phyloP scores from a whole-genome alignment of 768 basidiomycete genomes.

The Lactarius sanguifluus region DNA sequence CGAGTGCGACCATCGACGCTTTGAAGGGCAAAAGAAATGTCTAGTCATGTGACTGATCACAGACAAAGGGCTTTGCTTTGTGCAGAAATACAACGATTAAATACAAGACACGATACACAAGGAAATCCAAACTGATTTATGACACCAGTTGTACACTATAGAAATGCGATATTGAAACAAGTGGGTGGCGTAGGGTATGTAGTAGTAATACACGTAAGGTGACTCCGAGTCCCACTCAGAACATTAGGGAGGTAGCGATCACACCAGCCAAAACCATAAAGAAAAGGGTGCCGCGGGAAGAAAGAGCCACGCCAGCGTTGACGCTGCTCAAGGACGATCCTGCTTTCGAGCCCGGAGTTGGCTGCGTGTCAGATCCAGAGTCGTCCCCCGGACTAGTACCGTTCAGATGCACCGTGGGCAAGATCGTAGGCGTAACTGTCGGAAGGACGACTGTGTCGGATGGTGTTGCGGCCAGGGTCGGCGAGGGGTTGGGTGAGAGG shows the following conservation, averaged over 20 bases:
- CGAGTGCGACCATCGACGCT: constrained; percentile 27
- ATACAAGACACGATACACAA: not conserved
- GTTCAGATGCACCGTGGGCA: not conserved
- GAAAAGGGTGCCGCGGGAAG: not conserved
- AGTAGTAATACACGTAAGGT: not conserved
- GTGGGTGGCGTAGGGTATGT: not conserved
- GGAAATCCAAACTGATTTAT: not conserved
- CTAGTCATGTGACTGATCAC: not conserved
- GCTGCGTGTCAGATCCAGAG: not conserved
- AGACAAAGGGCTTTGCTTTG: not conserved
- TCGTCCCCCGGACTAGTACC: not conserved
- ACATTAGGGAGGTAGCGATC: not conserved
- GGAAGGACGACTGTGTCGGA: not conserved
- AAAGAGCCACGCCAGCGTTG: constrained; percentile 21
- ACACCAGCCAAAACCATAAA: not conserved
- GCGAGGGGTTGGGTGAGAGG: not conserved
- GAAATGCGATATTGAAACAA: not conserved
- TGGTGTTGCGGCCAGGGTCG: not conserved
- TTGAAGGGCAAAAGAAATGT: not conserved
- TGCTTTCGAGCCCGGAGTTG: not conserved
- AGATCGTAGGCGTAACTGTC: not conserved
- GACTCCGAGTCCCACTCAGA: constrained; percentile 5
- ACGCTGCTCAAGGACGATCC: not conserved
- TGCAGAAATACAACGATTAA: not conserved
- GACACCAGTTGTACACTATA: not conserved